Evolutionary conservation across 371 early-diverging fungal species (phyloP), one percentile per base, ranked within the genome.

Genomic region (Mucor mucedo): DNA sequence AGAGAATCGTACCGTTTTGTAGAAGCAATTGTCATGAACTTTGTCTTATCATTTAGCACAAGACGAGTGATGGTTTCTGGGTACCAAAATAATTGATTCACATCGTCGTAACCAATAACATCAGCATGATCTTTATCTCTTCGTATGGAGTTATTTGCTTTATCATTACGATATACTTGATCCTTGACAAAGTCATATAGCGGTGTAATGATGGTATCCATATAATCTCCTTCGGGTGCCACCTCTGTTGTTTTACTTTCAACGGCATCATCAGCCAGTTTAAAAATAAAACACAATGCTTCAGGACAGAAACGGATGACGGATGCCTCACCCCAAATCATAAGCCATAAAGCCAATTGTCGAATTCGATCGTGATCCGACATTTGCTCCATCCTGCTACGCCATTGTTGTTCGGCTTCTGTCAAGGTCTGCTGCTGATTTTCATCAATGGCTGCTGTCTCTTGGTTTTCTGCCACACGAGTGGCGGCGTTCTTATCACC

Each of bases 291-390:
- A 68, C 93, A 92, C 13, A 95, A 79, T 35, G 79, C 83, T 77
- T 95, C 94, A 32, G 93, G 86, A 5, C 85, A 80, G 71, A 90
- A 92, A 14, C 95, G 89, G 45, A 95, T 65, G 14, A 88, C 87
- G 0, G 92, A 82, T 16, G 92, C 93, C 71, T 95, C 95, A 16
- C 88, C 93, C 95, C 95, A 95, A n/a, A 95, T 76, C 30, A 92
- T 69, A 40, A 93, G 79, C 78, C 88, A 95, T 35, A 94, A 84
- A 0, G 91, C 91, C 2, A 95, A 69, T 52, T 94, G 92, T 13
- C 85, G 83, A 3, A 89, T 74, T n/a, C 89, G 83, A 40, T 90
- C 88, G 9, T 38, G 58, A 67, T 91, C 83, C 14, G 91, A 82
- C 80, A 91, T 79, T 27, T 79, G 66, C 60, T 83, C 82, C 93